Evolutionary conservation across 257 asterid genomes (phyloP).

Genomic region (Nicotiana paniculata): DNA sequence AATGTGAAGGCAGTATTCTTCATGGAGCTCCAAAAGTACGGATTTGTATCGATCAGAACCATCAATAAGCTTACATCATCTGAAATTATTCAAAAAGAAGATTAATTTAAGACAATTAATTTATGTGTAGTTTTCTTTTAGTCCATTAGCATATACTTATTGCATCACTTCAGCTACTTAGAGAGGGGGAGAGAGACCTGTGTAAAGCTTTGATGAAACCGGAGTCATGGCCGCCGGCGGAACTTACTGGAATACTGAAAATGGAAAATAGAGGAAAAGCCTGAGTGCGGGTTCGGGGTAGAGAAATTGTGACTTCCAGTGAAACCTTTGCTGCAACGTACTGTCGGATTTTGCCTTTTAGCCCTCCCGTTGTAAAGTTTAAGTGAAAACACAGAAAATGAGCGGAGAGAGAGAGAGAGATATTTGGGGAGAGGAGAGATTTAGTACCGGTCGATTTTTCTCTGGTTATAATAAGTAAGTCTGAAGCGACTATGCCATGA

Average conservation of each 20-base stretch:
- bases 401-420: no score
- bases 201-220: conserved; percentile 10
- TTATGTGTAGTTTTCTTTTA: neutral
- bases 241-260: neutral
- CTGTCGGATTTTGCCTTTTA: neutral
- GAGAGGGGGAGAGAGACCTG: neutral
- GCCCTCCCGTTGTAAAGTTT: neutral
- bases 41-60: conserved; percentile 79
- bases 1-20: conserved; percentile 44
- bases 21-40: conserved; percentile 75
- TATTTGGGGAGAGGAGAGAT: no score
- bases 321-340: neutral
- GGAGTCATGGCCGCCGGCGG: conserved; percentile 3
- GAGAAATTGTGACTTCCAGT: no score
- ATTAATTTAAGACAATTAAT: neutral
- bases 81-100: conserved; percentile 16
- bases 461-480: no score
- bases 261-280: neutral
- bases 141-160: neutral
- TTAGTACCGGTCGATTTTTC: no score
- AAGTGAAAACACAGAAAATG: no score
- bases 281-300: neutral
- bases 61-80: conserved; percentile 84
- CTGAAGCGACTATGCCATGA: no score
- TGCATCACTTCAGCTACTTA: neutral